Base-by-base conservation (phyloP, 1,284 basidiomycete genomes). In the Trichosporon sp. region DNA sequence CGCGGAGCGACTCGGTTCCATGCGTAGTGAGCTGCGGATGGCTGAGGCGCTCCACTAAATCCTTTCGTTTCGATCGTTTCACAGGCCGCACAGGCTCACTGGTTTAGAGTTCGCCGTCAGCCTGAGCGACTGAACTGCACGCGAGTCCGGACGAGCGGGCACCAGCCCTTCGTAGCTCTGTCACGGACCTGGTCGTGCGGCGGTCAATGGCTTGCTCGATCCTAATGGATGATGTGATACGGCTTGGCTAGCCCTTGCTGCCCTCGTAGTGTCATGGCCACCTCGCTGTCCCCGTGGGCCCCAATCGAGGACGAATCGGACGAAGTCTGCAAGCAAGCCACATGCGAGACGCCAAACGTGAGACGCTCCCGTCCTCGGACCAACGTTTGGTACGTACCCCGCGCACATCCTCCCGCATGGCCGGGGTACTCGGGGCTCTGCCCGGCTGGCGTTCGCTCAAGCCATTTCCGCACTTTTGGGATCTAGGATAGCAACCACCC, bases 401-500 rank as follows among this genome's bases (percentile, higher is more conserved):
- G 38, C 8, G 35, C 35, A 37, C 1, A 26, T 26, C 26, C 26
- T 26, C 26, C 26, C 26, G 26, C 26, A 26, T 26, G 26, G 26
- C 26, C 26, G 14, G 14, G 19, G 8, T 37, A 37, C 8, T 26
- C 51, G 51, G 51, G 51, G 7, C 4, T 10, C 21, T 26, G 51
- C 5, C 51, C 51, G 51, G 16, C 7, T n/a, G 43, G 51, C 51
- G 6, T 26, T 10, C 19, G 19, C 1, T 21, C 51, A 26, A 54
- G 51, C 19, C 51, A 26, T 54, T 26, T 54, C 51, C 51, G 51
- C 51, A 19, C n/a, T 11, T 54, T 26, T 54, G 51, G 51, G 51
- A 54, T 54, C 51, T 54, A 54, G 51, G 51, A 54, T 26, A 4
- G 51, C 51, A 26, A 19, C 48, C 48, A 19, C 51, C 51, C 51